Percentiles rank a stretch among this genome's conserved stretches.
Evolutionary conservation across 164 flowering plant genomes (phyloP).

Genomic region (Magnolia changhungtana): DNA sequence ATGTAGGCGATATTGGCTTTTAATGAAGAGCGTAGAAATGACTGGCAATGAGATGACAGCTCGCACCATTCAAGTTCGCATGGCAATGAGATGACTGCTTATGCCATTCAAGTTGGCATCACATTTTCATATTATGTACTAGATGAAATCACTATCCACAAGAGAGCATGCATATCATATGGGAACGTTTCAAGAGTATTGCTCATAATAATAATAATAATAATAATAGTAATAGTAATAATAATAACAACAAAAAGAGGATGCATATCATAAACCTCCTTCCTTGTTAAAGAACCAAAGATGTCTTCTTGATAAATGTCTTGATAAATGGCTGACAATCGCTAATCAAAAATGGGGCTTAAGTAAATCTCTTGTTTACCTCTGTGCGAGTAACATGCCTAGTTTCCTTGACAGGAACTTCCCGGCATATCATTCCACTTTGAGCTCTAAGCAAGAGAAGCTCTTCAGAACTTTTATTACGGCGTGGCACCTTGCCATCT

Average conservation of each 20-base stretch:
- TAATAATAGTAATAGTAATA: no score
- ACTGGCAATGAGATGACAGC: background rate
- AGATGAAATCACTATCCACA: background rate
- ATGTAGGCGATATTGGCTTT: background rate
- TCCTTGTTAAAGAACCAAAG: background rate
- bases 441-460: slow-evolving; percentile 49
- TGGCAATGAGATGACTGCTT: background rate
- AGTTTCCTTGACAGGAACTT: slow-evolving; percentile 84
- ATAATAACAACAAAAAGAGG: no score
- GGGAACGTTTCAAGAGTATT: background rate
- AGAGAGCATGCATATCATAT: no score
- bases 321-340: background rate
- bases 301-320: background rate
- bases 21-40: background rate
- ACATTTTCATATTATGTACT: background rate
- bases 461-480: slow-evolving; percentile 59
- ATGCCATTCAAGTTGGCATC: background rate
- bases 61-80: background rate
- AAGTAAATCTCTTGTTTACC: slow-evolving; percentile 35
- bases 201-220: background rate
- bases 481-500: slow-evolving; percentile 10
- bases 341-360: background rate
- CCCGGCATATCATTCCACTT: slow-evolving; percentile 73
- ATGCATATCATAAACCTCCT: no score
- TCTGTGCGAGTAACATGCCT: slow-evolving; percentile 57